phyloP scores from a whole-genome alignment of 441 rosid genomes.

The Erodium texanum region DNA sequence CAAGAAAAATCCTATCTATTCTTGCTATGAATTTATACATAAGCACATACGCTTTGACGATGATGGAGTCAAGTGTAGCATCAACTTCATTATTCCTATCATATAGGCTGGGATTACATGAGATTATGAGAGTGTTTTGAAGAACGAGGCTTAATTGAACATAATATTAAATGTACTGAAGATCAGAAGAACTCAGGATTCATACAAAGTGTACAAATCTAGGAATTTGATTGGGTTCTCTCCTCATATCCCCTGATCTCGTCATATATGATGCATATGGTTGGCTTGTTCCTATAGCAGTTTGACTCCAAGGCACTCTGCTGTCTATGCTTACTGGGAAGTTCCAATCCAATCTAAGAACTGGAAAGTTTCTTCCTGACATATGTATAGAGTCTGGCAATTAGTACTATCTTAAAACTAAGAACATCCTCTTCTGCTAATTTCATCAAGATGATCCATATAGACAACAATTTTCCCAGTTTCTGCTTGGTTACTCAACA shows the following conservation, averaged over 20 bases:
- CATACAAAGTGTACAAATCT: too few species aligned
- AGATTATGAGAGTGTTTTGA: too few species aligned
- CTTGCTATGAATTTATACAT: too few species aligned
- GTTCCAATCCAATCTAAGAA: neutral
- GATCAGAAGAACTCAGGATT: too few species aligned
- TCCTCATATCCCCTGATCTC: neutral
- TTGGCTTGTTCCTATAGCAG: neutral
- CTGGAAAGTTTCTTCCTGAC: neutral
- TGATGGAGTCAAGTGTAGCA: too few species aligned
- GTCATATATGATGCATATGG: neutral
- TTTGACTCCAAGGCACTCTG: neutral
- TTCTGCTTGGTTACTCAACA: too few species aligned
- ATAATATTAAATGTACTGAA: too few species aligned
- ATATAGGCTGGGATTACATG: too few species aligned
- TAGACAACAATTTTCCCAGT: neutral
- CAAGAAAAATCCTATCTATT: too few species aligned
- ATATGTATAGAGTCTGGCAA: neutral
- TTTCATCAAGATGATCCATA: neutral
- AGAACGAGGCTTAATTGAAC: too few species aligned
- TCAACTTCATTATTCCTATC: too few species aligned
- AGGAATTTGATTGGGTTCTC: neutral
- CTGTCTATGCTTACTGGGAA: neutral
- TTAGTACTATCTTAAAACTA: neutral
- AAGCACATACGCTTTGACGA: too few species aligned
- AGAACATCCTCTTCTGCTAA: neutral